Percentiles rank a stretch among this genome's conserved stretches.
These are phyloP conservation scores for Dryadomyces quercus-mongolicae DNA, from an alignment of 2,329 filamentous ascomycete species.

Conservation along the genomic window DNA sequence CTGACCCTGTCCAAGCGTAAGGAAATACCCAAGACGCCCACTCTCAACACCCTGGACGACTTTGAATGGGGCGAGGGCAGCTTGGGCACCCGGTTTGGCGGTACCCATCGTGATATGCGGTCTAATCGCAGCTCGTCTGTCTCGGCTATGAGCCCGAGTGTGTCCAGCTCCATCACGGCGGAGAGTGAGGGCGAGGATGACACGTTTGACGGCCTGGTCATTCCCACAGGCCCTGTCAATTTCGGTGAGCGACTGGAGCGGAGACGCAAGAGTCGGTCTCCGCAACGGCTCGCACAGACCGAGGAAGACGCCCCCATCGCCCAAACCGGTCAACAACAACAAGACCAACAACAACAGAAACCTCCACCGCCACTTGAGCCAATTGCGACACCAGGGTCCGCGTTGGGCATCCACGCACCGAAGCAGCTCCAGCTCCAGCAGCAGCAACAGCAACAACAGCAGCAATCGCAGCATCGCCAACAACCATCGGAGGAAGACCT, in stretches of 20 bases:
- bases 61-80: conserved; percentile 93
- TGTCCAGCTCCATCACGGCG: conserved; percentile 78
- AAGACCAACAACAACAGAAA: not conserved
- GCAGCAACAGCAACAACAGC: not conserved
- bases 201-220: conserved; percentile 74
- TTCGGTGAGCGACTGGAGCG: conserved; percentile 68
- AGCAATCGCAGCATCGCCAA: conserved; percentile 14
- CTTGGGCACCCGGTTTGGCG: conserved; percentile 79
- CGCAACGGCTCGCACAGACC: conserved; percentile 25
- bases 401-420: conserved; percentile 4
- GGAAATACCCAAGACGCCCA: conserved; percentile 52
- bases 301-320: conserved; percentile 18
- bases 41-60: conserved; percentile 52
- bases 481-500: conserved; percentile 54
- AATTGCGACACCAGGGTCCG: conserved; percentile 1
- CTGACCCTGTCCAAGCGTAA: conserved; percentile 50
- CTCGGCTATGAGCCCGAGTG: conserved; percentile 82
- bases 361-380: not conserved
- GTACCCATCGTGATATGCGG: conserved; percentile 66
- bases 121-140: conserved; percentile 77
- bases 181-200: conserved; percentile 96
- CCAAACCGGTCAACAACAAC: conserved; percentile 5
- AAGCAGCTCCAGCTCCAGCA: conserved; percentile 10
- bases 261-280: conserved; percentile 50
- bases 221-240: conserved; percentile 74